Base-by-base conservation (phyloP, 2,329 filamentous ascomycete genomes). In the Hymenoscyphus scutula region DNA sequence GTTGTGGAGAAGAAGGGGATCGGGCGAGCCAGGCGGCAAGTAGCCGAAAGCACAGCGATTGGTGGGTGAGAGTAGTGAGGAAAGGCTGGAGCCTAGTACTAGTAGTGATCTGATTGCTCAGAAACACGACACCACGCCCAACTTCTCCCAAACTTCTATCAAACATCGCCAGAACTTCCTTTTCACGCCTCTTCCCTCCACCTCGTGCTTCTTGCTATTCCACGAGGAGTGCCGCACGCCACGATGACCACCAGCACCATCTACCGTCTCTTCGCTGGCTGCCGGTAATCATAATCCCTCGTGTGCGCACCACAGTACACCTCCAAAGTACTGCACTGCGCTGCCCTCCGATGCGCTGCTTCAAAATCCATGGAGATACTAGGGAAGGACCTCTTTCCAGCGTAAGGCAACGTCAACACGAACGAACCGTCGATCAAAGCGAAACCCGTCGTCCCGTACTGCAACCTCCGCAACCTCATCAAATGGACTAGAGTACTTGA, bases 381-480 rank as follows among this genome's bases (percentile, higher is more conserved):
- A n/a, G n/a, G n/a, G n/a, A n/a, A n/a, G n/a, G n/a, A n/a, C n/a
- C n/a, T n/a, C n/a, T n/a, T 6, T 3, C 41, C 41, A 19, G 41
- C 41, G 41, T 19, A 48, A 23, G 41, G 41, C 41, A 48, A 48
- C 41, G n/a, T 48, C n/a, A 19, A 48, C 41, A 48, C 41, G 41
- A 48, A n/a, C 41, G n/a, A n/a, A n/a, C n/a, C 34, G 23, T 37
- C 32, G 34, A 57, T 38, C 32, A 27, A 38, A 11, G n/a, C 25
- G 37, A 58, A 27, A 48, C 37, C 56, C 11, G 2, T 7, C 37
- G 13, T 38, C 25, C 56, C 51, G 29, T 23, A 25, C 29, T 59
- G 41, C 17, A 59, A 53, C 57, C n/a, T 59, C 57, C n/a, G n/a
- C n/a, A n/a, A n/a, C n/a, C n/a, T n/a, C n/a, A 29, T 29, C 53